Evolutionary conservation across 768 basidiomycete species (phyloP).

Genomic region (Phylloporus sp.): DNA sequence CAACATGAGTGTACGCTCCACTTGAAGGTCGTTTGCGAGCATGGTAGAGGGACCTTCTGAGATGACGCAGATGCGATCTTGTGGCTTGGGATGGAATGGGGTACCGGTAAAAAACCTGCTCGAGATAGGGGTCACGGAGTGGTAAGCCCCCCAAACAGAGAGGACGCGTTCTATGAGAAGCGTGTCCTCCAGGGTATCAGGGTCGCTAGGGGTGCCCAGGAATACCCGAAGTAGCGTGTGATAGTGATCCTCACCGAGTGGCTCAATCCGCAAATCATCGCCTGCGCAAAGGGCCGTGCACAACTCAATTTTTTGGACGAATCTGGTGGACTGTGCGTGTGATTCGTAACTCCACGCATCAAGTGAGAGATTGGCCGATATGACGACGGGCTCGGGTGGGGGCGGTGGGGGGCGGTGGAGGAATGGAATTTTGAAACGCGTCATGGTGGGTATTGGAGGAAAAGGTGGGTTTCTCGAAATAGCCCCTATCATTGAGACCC

Average conservation of each 20-base stretch:
- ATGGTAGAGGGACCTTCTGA: background rate
- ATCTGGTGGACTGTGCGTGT: background rate
- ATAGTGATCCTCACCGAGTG: background rate
- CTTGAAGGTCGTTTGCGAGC: background rate
- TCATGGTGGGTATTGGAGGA: background rate
- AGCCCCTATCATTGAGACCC: too few species aligned
- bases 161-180: constrained; percentile 17
- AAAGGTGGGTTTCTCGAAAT: too few species aligned
- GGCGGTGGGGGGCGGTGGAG: constrained; percentile 2
- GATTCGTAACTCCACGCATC: background rate
- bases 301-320: constrained; percentile 11
- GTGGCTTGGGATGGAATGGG: constrained; percentile 6
- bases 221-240: constrained; percentile 10
- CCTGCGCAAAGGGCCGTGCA: constrained; percentile 4
- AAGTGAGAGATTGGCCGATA: constrained; percentile 2
- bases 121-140: constrained; percentile 1
- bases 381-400: too few species aligned
- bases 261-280: background rate
- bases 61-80: constrained; percentile 8
- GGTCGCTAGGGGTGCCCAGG: background rate
- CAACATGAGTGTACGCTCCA: constrained; percentile 8
- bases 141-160: constrained; percentile 4
- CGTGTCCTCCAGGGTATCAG: background rate
- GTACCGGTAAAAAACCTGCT: background rate
- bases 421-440: background rate